phyloP scores from a whole-genome alignment of 2,329 filamentous ascomycete genomes.

The Alternaria metachromatica region DNA sequence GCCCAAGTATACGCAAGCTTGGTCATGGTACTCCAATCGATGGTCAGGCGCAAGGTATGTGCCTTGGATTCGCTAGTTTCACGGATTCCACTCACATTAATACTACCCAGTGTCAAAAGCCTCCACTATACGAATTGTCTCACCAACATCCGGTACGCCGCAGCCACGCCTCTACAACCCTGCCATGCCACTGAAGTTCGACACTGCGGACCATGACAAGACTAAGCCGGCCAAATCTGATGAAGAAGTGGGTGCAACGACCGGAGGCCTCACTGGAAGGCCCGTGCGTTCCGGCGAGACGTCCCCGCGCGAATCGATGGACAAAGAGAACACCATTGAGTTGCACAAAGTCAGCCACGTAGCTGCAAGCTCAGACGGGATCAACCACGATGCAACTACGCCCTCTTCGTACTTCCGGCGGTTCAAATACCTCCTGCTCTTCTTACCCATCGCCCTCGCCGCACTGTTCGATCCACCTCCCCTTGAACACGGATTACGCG shows the following conservation, averaged over 20 bases:
- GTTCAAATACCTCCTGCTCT: neutral
- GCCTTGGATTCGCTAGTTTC: neutral
- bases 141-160: neutral
- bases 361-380: neutral
- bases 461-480: neutral
- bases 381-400: neutral
- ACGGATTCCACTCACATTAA: neutral
- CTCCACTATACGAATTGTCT: neutral
- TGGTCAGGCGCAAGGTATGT: neutral
- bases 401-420: neutral
- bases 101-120: neutral
- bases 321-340: neutral
- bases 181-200: neutral
- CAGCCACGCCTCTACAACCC: neutral
- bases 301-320: neutral
- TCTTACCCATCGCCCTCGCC: neutral
- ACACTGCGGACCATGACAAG: neutral
- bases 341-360: neutral
- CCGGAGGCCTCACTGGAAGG: neutral
- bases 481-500: neutral
- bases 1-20: neutral
- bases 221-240: neutral
- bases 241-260: neutral
- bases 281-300: neutral
- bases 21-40: neutral